Conservation (phyloP, 202 grass and related monocot genomes). For the Saccharum hybrid region DNA sequence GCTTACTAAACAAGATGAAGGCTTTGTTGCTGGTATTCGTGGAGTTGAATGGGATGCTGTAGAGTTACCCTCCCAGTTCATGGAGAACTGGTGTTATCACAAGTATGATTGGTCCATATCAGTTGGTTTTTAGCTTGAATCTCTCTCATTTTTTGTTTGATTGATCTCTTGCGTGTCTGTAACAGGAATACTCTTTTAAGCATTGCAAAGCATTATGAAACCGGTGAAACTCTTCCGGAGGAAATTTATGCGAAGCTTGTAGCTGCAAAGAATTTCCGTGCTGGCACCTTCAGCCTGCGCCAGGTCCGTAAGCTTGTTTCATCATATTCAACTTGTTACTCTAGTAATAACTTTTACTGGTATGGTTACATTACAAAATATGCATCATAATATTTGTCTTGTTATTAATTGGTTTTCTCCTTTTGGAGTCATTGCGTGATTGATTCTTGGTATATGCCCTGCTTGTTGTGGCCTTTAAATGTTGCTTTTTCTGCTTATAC, state of each 20-base stretch:
- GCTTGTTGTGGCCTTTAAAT: background rate
- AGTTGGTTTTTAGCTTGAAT: conserved; percentile 27
- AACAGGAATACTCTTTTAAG: conserved; percentile 91
- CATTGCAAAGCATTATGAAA: conserved; percentile 98
- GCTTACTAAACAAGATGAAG: conserved; percentile 99
- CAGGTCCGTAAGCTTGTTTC: conserved; percentile 55
- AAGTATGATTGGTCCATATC: conserved; percentile 59
- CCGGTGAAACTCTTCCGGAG: conserved; percentile 82
- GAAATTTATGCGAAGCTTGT: conserved; percentile 94
- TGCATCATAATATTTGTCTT: background rate
- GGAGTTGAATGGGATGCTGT: conserved; percentile 99
- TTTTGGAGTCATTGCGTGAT: conserved; percentile 1
- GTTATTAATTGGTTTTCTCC: conserved; percentile 3
- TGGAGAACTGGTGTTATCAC: conserved; percentile 99
- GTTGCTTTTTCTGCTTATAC: background rate
- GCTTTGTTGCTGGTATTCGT: conserved; percentile 88
- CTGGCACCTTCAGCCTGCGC: conserved; percentile 85
- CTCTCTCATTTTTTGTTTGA: background rate
- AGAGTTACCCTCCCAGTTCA: conserved; percentile 96
- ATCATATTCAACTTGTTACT: conserved; percentile 8
- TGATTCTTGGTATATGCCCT: background rate
- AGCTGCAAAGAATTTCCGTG: conserved; percentile 97
- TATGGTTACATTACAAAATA: conserved; percentile 17
- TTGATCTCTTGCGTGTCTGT: conserved; percentile 30
- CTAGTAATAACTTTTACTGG: background rate